These are phyloP conservation scores for Lactarius vividus DNA, from an alignment of 768 basidiomycete species.

Conservation along the genomic window DNA sequence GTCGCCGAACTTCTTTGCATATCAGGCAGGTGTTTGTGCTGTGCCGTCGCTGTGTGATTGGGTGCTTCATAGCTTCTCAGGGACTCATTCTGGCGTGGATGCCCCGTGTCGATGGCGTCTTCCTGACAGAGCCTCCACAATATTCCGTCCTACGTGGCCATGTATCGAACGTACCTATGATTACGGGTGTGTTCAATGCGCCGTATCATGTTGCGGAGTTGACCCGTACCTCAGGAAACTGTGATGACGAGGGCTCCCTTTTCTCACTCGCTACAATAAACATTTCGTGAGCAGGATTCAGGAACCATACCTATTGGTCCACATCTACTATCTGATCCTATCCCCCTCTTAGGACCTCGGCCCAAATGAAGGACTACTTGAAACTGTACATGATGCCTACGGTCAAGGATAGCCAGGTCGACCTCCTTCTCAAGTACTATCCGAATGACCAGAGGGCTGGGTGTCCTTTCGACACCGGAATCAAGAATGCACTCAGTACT, in stretches of 20 bases:
- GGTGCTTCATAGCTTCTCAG: slow-evolving; percentile 20
- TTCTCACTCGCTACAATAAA: slow-evolving; percentile 34
- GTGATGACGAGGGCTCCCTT: slow-evolving; percentile 59
- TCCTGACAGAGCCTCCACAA: slow-evolving; percentile 31
- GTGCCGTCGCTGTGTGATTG: background rate
- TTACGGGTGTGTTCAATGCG: slow-evolving; percentile 23
- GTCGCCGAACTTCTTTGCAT: slow-evolving; percentile 35
- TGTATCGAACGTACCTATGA: slow-evolving; percentile 29
- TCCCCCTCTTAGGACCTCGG: background rate
- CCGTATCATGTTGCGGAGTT: background rate
- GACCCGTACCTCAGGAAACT: slow-evolving; percentile 38
- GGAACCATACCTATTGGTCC: background rate
- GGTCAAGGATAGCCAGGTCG: slow-evolving; percentile 26
- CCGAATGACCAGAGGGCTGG: slow-evolving; percentile 22
- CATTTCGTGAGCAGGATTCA: slow-evolving; percentile 32
- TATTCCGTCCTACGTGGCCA: slow-evolving; percentile 26
- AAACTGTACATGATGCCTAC: slow-evolving; percentile 30
- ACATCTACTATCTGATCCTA: background rate
- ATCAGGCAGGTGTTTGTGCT: slow-evolving; percentile 31
- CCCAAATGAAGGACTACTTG: slow-evolving; percentile 11
- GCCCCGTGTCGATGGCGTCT: slow-evolving; percentile 32
- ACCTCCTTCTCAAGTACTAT: slow-evolving; percentile 29
- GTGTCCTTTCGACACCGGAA: slow-evolving; percentile 25
- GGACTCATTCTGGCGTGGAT: slow-evolving; percentile 29
- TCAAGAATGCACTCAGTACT: slow-evolving; percentile 31